phyloP scores from a whole-genome alignment of 768 basidiomycete species.

The Leccinum ochraceum region DNA sequence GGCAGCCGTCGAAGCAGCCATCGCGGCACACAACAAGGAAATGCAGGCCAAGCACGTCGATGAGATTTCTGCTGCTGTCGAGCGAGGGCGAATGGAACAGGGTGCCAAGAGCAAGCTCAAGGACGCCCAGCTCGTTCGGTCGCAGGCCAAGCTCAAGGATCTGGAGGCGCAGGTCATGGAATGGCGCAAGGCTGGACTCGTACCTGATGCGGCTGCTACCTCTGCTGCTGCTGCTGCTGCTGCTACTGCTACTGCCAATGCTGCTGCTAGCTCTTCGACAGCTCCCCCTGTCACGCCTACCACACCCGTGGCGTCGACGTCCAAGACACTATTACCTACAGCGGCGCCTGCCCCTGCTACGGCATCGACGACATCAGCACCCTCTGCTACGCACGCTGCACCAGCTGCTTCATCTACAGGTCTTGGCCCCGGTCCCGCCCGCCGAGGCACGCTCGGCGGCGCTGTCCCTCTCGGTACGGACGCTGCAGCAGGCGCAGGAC shows the following conservation, averaged over 20 bases:
- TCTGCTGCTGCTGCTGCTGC: constrained; percentile 17
- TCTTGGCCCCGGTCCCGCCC: constrained; percentile 33
- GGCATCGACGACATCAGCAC: constrained; percentile 12
- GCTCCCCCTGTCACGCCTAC: constrained; percentile 28
- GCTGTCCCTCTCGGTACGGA: constrained; percentile 31
- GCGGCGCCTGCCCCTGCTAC: constrained; percentile 16
- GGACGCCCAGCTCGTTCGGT: constrained; percentile 64
- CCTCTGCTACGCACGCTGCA: constrained; percentile 22
- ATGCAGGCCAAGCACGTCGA: constrained; percentile 48
- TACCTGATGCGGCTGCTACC: constrained; percentile 41
- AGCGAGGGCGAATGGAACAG: constrained; percentile 67
- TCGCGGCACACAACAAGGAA: constrained; percentile 50
- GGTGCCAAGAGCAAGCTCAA: constrained; percentile 65
- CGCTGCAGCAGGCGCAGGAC: constrained; percentile 14
- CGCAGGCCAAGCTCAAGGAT: constrained; percentile 64
- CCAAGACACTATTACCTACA: constrained; percentile 11
- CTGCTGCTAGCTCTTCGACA: constrained; percentile 12
- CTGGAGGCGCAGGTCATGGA: constrained; percentile 63
- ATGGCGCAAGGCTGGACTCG: constrained; percentile 51
- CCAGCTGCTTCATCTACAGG: constrained; percentile 24
- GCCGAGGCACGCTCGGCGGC: constrained; percentile 29
- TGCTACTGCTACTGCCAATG: constrained; percentile 8
- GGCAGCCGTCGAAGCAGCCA: constrained; percentile 50
- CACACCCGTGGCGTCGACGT: constrained; percentile 30
- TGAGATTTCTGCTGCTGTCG: constrained; percentile 65